Conservation (phyloP, 2,329 filamentous ascomycete species). For the Colletotrichum ledebouriae region DNA sequence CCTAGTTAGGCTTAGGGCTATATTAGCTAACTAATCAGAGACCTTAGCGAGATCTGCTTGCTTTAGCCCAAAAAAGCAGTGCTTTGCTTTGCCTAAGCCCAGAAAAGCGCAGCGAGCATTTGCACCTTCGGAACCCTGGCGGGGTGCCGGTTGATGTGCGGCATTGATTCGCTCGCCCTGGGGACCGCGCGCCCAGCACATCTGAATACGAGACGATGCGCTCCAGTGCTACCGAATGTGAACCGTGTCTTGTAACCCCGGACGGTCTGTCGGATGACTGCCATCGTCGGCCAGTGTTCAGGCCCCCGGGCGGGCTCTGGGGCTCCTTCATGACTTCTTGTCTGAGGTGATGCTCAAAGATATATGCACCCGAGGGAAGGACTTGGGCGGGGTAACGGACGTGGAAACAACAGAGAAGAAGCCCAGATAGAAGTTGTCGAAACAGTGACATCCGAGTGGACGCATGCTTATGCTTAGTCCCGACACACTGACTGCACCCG, state of each 20-base stretch:
- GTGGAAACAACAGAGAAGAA: background rate
- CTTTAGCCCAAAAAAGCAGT: too few relatives aligned
- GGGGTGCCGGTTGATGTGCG: too few relatives aligned
- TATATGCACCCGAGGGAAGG: background rate
- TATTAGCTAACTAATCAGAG: too few relatives aligned
- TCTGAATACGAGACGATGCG: constrained; percentile 32
- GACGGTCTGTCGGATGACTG: background rate
- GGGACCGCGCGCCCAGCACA: constrained; percentile 18
- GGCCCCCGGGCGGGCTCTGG: too few relatives aligned
- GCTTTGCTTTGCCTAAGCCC: too few relatives aligned
- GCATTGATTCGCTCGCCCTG: constrained; percentile 21
- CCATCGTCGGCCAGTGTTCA: too few relatives aligned
- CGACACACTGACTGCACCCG: constrained; percentile 11
- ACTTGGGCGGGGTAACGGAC: constrained; percentile 13
- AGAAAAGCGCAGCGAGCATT: too few relatives aligned
- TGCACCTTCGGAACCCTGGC: too few relatives aligned
- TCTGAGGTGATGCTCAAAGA: background rate
- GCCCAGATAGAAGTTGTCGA: constrained; percentile 6
- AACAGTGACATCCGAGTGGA: constrained; percentile 17
- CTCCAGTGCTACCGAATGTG: background rate
- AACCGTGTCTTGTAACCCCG: constrained; percentile 1
- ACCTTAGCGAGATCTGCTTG: too few relatives aligned
- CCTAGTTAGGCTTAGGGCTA: too few relatives aligned
- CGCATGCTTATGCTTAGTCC: constrained; percentile 12
- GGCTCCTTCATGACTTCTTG: background rate